phyloP scores from a whole-genome alignment of 768 basidiomycete species.

The Phlebiopsis gigantea region DNA sequence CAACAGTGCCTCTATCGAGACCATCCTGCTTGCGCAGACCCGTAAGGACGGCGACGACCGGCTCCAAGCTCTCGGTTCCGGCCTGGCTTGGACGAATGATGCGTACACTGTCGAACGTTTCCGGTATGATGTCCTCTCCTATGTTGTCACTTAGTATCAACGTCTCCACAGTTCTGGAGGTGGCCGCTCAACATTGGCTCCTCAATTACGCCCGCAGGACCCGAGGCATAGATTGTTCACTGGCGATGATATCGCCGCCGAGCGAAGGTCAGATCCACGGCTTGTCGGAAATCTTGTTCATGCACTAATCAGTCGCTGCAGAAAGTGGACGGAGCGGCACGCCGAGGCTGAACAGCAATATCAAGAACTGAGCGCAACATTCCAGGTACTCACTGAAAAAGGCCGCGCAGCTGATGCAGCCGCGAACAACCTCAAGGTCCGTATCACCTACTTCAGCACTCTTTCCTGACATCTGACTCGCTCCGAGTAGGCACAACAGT shows the following conservation, averaged over 20 bases:
- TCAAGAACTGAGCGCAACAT: not conserved
- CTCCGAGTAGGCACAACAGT: not conserved
- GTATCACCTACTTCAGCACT: not conserved
- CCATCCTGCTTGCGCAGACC: conserved; percentile 53
- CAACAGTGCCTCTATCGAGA: conserved; percentile 69
- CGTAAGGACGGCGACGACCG: conserved; percentile 61
- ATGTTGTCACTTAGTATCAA: not conserved
- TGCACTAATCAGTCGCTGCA: conserved; percentile 17
- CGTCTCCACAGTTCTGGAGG: conserved; percentile 56
- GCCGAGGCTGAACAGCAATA: conserved; percentile 16
- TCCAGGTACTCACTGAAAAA: not conserved
- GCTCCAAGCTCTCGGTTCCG: conserved; percentile 37
- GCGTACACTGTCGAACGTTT: conserved; percentile 59
- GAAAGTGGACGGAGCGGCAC: conserved; percentile 23
- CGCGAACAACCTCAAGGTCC: not conserved
- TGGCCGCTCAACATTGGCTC: conserved; percentile 42
- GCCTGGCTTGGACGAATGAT: conserved; percentile 60
- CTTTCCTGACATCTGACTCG: not conserved
- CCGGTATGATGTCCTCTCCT: conserved; percentile 36
- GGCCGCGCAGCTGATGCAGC: not conserved
- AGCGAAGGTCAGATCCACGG: not conserved
- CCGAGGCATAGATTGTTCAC: conserved; percentile 46
- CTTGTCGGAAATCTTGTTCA: not conserved
- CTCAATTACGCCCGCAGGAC: conserved; percentile 26
- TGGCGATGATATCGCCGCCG: conserved; percentile 39